Evolutionary conservation across 768 basidiomycete species (phyloP), one percentile per base, ranked within the genome.

Genomic region (Podaxis carcinomalis): DNA sequence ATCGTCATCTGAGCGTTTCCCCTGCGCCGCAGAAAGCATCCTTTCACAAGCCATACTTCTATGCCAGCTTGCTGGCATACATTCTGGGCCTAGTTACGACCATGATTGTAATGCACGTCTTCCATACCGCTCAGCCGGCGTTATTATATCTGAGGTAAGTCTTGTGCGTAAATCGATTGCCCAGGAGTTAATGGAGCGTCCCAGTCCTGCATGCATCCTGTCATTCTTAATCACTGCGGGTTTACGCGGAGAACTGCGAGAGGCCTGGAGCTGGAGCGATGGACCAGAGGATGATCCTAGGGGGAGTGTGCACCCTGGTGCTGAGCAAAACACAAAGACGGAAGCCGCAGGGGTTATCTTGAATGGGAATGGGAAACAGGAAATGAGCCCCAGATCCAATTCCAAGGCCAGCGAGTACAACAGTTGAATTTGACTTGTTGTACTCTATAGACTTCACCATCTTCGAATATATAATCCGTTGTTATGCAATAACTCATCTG

Each of bases 101-200:
- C 6, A 93, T 97, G 84, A 68, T 72, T 0, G 90, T 95, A 23
- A 93, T 97, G 94, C 92, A 96, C 68, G 68, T 74, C 42, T 88
- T 85, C 66, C 77, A 79, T 35, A 80, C 79, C 5, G 93, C 92
- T 2, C 96, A 99, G 67, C 96, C 96, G 1, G 96, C 96, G 1
- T 74, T 99, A 57, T 77, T 99, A 49, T 99, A 98, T 74, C 81
- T 99, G 63, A 90, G 89, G 90, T 90, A 66, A 68, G 83, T 60
- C 16, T 32, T 13, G 36, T 16, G 39, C 27, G 28, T 44, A n/a
- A 10, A 32, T 14, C 23, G 39, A 14, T 35, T 9, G 10, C 27
- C 16, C 11, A 25, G 27, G 5, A 13, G 9, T 32, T 47, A 19
- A 53, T 53, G 19, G 14, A 39, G 42, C 19, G 39, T 35, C 28